Evolutionary conservation across 2,329 filamentous ascomycete genomes (phyloP).

Genomic region (Pseudogymnoascus sp.): DNA sequence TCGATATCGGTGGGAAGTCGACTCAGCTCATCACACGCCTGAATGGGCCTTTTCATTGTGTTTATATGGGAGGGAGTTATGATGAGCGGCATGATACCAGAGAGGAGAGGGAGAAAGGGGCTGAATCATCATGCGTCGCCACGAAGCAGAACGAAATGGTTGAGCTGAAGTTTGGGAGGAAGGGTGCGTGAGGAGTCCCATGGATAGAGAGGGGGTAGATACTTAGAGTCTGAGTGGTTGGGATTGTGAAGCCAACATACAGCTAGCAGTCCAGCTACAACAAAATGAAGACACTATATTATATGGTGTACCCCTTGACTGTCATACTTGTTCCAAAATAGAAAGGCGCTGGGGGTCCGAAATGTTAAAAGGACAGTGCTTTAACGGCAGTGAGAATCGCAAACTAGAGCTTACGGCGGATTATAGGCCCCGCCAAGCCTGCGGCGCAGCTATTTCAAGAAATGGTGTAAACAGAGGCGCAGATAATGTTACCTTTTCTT

Average conservation of each 20-base stretch:
- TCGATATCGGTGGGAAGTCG: neutral
- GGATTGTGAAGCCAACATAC: neutral
- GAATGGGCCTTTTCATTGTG: constrained; percentile 1
- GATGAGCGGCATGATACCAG: constrained; percentile 6
- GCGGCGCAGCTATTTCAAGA: neutral
- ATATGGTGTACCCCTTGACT: too few relatives aligned
- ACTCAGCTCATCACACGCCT: neutral
- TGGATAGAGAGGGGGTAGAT: neutral
- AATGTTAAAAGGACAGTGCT: too few relatives aligned
- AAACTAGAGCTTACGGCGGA: too few relatives aligned
- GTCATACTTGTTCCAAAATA: too few relatives aligned
- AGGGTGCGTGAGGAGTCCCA: neutral
- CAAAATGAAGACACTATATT: neutral
- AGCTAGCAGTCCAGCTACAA: neutral
- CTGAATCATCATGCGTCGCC: neutral
- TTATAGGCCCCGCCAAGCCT: neutral
- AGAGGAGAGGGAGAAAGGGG: neutral
- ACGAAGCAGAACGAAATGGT: neutral
- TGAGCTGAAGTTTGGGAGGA: neutral
- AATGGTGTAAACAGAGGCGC: neutral
- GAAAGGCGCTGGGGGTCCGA: too few relatives aligned
- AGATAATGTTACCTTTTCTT: neutral
- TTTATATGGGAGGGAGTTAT: constrained; percentile 3
- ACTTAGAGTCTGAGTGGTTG: neutral
- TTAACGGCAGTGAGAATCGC: too few relatives aligned